Evolutionary conservation across 2,329 filamentous ascomycete genomes (phyloP).

Genomic region (Colletotrichum echinochloae): DNA sequence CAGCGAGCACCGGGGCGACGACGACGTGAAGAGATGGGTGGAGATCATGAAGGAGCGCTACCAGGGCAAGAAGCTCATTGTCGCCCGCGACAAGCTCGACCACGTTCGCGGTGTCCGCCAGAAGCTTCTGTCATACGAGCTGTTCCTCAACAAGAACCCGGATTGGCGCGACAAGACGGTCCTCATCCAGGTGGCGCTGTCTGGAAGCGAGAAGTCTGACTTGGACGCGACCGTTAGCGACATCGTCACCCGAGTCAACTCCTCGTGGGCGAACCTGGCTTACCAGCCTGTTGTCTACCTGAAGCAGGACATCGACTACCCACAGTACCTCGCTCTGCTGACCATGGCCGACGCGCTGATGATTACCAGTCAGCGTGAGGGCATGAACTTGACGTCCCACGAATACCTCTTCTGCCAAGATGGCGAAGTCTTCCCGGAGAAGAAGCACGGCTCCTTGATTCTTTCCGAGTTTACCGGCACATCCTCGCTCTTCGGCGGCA

Average conservation of each 20-base stretch:
- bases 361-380: constrained; percentile 94
- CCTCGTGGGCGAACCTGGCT: constrained; percentile 87
- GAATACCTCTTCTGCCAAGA: constrained; percentile 96
- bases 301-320: constrained; percentile 93
- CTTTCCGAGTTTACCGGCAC: constrained; percentile 96
- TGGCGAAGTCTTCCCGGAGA: constrained; percentile 74
- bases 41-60: constrained; percentile 85
- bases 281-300: constrained; percentile 95
- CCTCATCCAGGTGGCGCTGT: constrained; percentile 93
- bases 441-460: constrained; percentile 90
- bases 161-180: constrained; percentile 90
- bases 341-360: constrained; percentile 92
- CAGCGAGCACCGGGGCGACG: constrained; percentile 75
- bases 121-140: constrained; percentile 90
- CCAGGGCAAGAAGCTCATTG: constrained; percentile 88
- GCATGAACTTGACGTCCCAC: constrained; percentile 96
- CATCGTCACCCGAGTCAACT: constrained; percentile 95
- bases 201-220: constrained; percentile 88
- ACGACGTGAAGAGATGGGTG: constrained; percentile 83
- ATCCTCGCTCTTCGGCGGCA: constrained; percentile 83
- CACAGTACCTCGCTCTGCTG: constrained; percentile 91
- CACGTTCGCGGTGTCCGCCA: constrained; percentile 92
- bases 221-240: constrained; percentile 90
- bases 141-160: constrained; percentile 94
- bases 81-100: constrained; percentile 94